A percentile compares a stretch with the other conserved stretches of the same genome.
These are phyloP conservation scores for Rhamnella rubrinervis DNA, from an alignment of 331 rosid species.

Conservation along the genomic window DNA sequence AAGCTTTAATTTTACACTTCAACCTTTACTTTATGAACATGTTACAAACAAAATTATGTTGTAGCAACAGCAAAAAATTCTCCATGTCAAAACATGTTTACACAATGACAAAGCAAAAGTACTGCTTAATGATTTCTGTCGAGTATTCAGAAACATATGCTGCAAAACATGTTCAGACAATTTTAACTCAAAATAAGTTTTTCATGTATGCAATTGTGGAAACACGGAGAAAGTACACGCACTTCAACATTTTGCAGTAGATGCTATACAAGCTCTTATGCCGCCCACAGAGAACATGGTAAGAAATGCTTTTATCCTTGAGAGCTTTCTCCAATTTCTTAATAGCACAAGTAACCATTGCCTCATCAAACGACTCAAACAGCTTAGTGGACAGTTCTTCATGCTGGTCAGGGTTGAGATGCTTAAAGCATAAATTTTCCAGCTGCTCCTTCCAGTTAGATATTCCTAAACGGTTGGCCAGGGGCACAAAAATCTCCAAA, in stretches of 20 bases:
- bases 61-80: neutral
- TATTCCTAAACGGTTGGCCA: constrained; percentile 93
- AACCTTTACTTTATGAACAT: neutral
- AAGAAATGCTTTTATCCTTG: constrained; percentile 69
- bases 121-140: neutral
- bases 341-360: constrained; percentile 64
- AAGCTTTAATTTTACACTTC: neutral
- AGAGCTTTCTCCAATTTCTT: constrained; percentile 62
- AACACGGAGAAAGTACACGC: constrained; percentile 29
- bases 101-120: neutral
- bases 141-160: neutral
- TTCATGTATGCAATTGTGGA: constrained; percentile 4
- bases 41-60: neutral
- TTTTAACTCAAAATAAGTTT: neutral
- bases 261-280: constrained; percentile 93
- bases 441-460: constrained; percentile 86
- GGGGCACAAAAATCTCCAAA: constrained; percentile 85
- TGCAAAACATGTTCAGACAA: neutral
- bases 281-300: constrained; percentile 79
- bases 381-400: constrained; percentile 74
- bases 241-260: constrained; percentile 82
- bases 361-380: constrained; percentile 69
- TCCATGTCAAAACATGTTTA: neutral
- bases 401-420: constrained; percentile 72
- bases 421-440: constrained; percentile 83